These are phyloP conservation scores for Phytopythium delawarense DNA, from an alignment of 352 stramenopile species.

Conservation along the genomic window DNA sequence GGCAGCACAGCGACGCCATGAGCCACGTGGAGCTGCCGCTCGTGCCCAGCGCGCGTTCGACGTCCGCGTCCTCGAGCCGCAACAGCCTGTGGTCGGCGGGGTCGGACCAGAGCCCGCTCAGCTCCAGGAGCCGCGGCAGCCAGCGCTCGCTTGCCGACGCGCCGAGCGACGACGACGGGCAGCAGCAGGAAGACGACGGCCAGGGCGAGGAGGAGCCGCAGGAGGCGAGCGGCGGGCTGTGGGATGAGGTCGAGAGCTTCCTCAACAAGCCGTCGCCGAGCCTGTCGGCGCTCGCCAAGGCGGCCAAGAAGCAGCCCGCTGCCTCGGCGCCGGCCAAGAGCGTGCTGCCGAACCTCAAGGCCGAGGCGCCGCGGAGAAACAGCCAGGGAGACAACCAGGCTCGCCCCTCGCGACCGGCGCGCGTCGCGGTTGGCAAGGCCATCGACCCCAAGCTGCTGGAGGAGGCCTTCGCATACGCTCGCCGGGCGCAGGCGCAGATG, in stretches of 20 bases:
- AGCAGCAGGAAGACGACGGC: slow-evolving; percentile 5
- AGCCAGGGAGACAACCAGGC: slow-evolving; percentile 35
- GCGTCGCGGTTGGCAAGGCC: slow-evolving; percentile 15
- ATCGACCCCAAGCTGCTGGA: slow-evolving; percentile 70
- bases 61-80: slow-evolving; percentile 36
- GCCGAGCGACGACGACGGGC: slow-evolving; percentile 13
- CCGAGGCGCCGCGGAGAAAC: slow-evolving; percentile 15
- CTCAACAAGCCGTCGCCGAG: slow-evolving; percentile 66
- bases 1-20: slow-evolving; percentile 15
- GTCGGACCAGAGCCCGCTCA: slow-evolving; percentile 34
- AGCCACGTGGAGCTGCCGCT: slow-evolving; percentile 50
- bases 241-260: slow-evolving; percentile 74
- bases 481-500: slow-evolving; percentile 40
- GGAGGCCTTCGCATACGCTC: slow-evolving; percentile 71
- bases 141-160: slow-evolving; percentile 18
- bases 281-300: slow-evolving; percentile 37
- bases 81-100: slow-evolving; percentile 40
- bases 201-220: slow-evolving; percentile 37
- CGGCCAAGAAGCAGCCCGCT: slow-evolving; percentile 14
- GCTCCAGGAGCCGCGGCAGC: slow-evolving; percentile 22
- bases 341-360: slow-evolving; percentile 42
- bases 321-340: slow-evolving; percentile 28
- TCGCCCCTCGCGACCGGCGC: slow-evolving; percentile 15
- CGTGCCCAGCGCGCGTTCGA: slow-evolving; percentile 38
- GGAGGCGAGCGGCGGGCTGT: slow-evolving; percentile 43